phyloP scores from a whole-genome alignment of 1,139 yeast species.

The Scheffersomyces lignicola region DNA sequence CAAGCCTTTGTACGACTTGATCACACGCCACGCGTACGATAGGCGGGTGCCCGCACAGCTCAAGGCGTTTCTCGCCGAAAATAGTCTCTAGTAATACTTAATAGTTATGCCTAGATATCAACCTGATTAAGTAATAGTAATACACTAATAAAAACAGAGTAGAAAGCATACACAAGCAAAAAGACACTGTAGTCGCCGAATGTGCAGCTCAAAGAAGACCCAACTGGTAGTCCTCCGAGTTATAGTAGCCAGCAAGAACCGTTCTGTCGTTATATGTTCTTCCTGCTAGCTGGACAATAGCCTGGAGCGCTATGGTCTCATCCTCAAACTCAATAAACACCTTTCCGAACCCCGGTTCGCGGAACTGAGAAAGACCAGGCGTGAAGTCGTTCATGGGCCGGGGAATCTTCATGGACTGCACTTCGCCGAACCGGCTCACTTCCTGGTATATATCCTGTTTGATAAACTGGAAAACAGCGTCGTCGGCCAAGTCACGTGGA shows the following conservation, averaged over 20 bases:
- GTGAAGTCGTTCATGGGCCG: conserved; percentile 56
- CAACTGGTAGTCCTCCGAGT: conserved; percentile 54
- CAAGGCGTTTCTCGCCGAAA: conserved; percentile 22
- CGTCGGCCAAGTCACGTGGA: conserved; percentile 61
- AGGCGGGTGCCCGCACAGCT: conserved; percentile 41
- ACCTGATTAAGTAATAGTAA: neutral
- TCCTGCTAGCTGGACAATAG: conserved; percentile 68
- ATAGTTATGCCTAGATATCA: conserved; percentile 1
- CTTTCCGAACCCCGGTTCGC: conserved; percentile 67
- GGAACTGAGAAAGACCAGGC: conserved; percentile 44
- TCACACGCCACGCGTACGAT: conserved; percentile 74
- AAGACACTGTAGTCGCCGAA: too few species aligned
- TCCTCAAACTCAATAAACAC: conserved; percentile 65
- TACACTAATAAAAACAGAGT: neutral
- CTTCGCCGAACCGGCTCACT: conserved; percentile 53
- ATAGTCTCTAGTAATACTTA: conserved; percentile 7
- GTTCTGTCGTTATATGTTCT: conserved; percentile 68
- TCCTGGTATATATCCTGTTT: conserved; percentile 53
- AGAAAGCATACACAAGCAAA: neutral
- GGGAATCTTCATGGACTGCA: conserved; percentile 62
- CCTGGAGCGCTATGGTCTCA: conserved; percentile 52
- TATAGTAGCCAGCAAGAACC: conserved; percentile 63
- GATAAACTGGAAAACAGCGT: conserved; percentile 49
- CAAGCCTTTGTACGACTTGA: conserved; percentile 60
- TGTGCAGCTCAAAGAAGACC: too few species aligned